Evolutionary conservation across 2,329 filamentous ascomycete species (phyloP).

Genomic region (Stachybotrys chartarum): DNA sequence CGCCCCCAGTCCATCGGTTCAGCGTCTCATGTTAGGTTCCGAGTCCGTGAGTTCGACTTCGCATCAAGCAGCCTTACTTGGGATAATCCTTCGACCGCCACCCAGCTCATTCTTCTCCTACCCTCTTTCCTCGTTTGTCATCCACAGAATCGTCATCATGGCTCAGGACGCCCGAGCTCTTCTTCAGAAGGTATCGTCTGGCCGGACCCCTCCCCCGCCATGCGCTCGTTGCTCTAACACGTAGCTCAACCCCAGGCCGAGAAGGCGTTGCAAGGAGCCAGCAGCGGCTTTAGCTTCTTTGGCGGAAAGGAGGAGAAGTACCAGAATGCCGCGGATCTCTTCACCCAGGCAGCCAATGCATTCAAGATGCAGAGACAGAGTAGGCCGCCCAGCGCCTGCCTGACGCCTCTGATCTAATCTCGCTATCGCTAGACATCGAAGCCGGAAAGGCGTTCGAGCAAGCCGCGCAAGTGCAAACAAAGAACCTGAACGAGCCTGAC

Average conservation of each 20-base stretch:
- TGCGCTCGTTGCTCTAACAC: conserved; percentile 5
- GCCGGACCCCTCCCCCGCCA: conserved; percentile 12
- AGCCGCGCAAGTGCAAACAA: conserved; percentile 72
- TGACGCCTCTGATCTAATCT: background rate
- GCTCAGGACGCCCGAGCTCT: conserved; percentile 71
- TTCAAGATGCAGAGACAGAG: conserved; percentile 83
- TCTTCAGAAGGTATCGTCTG: conserved; percentile 59
- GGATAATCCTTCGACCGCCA: background rate
- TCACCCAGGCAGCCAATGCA: conserved; percentile 81
- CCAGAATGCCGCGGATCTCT: conserved; percentile 81
- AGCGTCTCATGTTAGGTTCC: background rate
- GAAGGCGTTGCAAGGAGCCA: conserved; percentile 67
- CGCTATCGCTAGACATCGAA: conserved; percentile 58
- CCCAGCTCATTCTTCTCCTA: conserved; percentile 1
- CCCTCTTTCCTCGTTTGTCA: background rate
- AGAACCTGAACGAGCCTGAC: conserved; percentile 81
- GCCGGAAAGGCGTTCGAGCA: conserved; percentile 82
- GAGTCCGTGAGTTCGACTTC: background rate
- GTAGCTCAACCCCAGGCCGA: conserved; percentile 59
- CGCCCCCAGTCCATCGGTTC: background rate
- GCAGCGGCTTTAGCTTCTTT: conserved; percentile 82
- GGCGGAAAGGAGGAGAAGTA: conserved; percentile 82
- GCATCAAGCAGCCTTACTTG: background rate
- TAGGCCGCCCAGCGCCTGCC: conserved; percentile 30
- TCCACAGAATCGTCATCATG: conserved; percentile 36